A percentile compares a stretch with the other conserved stretches of the same genome.
Conservation (phyloP, 176 grass and related monocot species). For the Alopecurus myosuroides region DNA sequence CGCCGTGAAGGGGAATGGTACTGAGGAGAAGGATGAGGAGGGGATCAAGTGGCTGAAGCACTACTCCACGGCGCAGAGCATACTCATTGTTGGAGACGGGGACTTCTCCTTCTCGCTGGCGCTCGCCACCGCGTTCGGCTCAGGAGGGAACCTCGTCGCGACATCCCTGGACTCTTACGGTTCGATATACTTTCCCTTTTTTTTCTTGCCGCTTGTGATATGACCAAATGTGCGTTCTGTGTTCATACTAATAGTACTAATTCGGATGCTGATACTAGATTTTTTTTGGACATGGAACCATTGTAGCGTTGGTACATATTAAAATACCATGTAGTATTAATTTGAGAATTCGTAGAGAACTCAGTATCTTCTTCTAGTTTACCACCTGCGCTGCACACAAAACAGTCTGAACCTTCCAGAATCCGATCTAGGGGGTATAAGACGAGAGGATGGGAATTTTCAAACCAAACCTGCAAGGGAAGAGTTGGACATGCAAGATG, state of each 20-base stretch:
- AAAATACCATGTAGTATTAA: not conserved
- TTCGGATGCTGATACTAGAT: not conserved
- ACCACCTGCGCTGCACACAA: too few species aligned
- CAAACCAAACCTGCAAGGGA: too few species aligned
- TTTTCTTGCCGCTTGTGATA: not conserved
- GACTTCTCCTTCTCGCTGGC: not conserved
- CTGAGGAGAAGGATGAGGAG: not conserved
- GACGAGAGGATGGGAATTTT: too few species aligned
- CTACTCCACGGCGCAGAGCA: not conserved
- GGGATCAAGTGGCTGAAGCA: not conserved
- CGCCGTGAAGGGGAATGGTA: not conserved
- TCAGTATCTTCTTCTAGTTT: not conserved
- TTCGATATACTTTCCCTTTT: not conserved
- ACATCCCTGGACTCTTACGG: not conserved
- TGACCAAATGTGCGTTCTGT: not conserved
- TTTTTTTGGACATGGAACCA: not conserved
- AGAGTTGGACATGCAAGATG: too few species aligned
- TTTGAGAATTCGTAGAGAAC: not conserved
- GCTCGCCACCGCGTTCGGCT: not conserved
- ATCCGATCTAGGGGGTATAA: too few species aligned
- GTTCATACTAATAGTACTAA: not conserved
- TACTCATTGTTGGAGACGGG: not conserved
- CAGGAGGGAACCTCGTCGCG: not conserved
- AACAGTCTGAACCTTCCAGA: too few species aligned
- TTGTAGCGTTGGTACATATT: not conserved